Evolutionary conservation across 2,329 filamentous ascomycete species (phyloP).

Genomic region (Tolypocladium ovalisporum): DNA sequence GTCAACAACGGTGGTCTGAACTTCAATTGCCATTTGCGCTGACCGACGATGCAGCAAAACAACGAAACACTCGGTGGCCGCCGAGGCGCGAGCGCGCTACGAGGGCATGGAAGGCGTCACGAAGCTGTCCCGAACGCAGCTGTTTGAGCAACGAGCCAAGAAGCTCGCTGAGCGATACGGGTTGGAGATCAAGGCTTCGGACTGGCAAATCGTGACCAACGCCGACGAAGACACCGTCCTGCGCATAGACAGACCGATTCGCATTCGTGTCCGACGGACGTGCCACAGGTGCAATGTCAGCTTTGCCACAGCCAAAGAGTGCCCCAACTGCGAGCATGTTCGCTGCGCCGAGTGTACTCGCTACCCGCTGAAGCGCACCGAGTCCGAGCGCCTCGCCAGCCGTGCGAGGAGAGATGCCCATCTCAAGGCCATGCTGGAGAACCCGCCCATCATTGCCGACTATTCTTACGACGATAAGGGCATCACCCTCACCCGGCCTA

Average conservation of each 20-base stretch:
- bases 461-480: constrained; percentile 34
- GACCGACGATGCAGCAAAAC: not conserved
- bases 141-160: constrained; percentile 46
- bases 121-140: constrained; percentile 35
- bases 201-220: constrained; percentile 37
- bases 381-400: constrained; percentile 41
- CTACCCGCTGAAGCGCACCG: constrained; percentile 55
- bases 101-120: constrained; percentile 20
- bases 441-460: constrained; percentile 40
- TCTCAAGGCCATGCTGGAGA: constrained; percentile 45
- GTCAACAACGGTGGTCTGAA: no score
- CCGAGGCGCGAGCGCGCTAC: constrained; percentile 16
- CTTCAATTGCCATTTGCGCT: not conserved
- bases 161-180: constrained; percentile 45
- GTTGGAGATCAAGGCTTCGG: constrained; percentile 41
- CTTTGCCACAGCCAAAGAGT: constrained; percentile 64
- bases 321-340: constrained; percentile 64
- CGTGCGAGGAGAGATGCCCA: constrained; percentile 38
- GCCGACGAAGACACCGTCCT: constrained; percentile 43
- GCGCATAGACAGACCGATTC: constrained; percentile 64
- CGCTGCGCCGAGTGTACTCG: constrained; percentile 74
- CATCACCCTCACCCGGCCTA: constrained; percentile 49
- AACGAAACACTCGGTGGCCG: constrained; percentile 6
- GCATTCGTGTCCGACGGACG: constrained; percentile 65
- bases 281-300: constrained; percentile 73